phyloP scores from a whole-genome alignment of 1,139 yeast species.

The Candida pseudoviswanathii region DNA sequence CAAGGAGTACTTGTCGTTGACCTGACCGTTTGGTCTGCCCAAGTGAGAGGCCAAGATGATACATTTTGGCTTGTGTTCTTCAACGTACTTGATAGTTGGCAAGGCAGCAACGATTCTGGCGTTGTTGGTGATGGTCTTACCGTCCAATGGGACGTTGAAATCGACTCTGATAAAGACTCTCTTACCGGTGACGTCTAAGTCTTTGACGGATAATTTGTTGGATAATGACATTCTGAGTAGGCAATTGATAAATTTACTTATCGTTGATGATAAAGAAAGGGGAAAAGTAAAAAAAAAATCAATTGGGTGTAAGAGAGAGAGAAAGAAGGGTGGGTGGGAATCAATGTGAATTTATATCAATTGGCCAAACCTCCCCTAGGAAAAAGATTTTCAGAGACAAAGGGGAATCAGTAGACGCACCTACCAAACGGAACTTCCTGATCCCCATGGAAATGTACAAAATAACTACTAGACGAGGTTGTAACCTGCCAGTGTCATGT shows the following conservation, averaged over 20 bases:
- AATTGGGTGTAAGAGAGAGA: neutral
- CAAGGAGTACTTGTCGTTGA: slow-evolving; percentile 78
- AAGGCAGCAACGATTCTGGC: slow-evolving; percentile 98
- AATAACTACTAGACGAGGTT: no score
- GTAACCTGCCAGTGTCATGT: no score
- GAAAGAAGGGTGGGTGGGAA: neutral
- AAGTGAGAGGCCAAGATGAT: slow-evolving; percentile 91
- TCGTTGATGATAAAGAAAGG: slow-evolving; percentile 1
- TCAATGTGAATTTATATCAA: neutral
- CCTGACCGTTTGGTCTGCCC: slow-evolving; percentile 97
- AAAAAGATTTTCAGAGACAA: neutral
- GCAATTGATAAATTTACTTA: slow-evolving; percentile 11
- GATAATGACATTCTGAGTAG: slow-evolving; percentile 73
- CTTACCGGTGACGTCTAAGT: slow-evolving; percentile 80
- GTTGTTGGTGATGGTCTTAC: slow-evolving; percentile 94
- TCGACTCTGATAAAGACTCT: slow-evolving; percentile 96
- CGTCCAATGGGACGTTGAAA: slow-evolving; percentile 97
- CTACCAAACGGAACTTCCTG: neutral
- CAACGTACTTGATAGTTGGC: slow-evolving; percentile 92
- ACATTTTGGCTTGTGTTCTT: slow-evolving; percentile 86
- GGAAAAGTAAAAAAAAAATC: slow-evolving; percentile 3
- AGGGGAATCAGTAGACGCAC: slow-evolving; percentile 5
- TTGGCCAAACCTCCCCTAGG: neutral
- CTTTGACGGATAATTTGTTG: slow-evolving; percentile 87
- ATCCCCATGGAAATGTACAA: neutral